These are phyloP conservation scores for Colletotrichum sp. DNA, from an alignment of 2,329 filamentous ascomycete genomes.

Conservation along the genomic window DNA sequence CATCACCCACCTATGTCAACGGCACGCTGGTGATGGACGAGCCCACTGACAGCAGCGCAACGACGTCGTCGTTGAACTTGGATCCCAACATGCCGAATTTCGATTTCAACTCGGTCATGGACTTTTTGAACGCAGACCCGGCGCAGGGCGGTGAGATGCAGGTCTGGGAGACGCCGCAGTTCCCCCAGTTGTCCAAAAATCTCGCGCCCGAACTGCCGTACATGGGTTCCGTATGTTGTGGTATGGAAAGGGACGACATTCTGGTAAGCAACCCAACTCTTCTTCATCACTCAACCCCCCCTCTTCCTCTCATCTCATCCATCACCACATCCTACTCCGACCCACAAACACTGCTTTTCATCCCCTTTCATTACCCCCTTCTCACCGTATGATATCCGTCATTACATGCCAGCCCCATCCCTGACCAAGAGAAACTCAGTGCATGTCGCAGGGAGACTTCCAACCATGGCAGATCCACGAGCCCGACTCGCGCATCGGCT, in stretches of 20 bases:
- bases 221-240: background rate
- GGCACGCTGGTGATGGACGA: background rate
- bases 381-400: background rate
- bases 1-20: background rate
- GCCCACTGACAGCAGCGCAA: background rate
- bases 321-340: background rate
- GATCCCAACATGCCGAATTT: conserved; percentile 31
- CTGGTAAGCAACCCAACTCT: background rate
- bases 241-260: background rate
- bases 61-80: conserved; percentile 23
- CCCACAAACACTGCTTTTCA: background rate
- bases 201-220: background rate
- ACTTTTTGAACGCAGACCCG: conserved; percentile 16
- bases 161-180: conserved; percentile 17
- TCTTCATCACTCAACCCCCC: background rate
- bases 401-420: background rate
- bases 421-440: background rate
- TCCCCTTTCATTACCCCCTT: background rate
- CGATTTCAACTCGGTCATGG: conserved; percentile 28
- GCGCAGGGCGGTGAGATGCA: conserved; percentile 10
- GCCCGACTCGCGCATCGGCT: conserved; percentile 37
- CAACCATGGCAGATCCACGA: conserved; percentile 36
- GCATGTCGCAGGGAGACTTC: background rate
- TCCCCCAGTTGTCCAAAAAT: background rate
- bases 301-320: background rate